phyloP scores from a whole-genome alignment of 2,329 filamentous ascomycete species.

The Orbilia quercus region DNA sequence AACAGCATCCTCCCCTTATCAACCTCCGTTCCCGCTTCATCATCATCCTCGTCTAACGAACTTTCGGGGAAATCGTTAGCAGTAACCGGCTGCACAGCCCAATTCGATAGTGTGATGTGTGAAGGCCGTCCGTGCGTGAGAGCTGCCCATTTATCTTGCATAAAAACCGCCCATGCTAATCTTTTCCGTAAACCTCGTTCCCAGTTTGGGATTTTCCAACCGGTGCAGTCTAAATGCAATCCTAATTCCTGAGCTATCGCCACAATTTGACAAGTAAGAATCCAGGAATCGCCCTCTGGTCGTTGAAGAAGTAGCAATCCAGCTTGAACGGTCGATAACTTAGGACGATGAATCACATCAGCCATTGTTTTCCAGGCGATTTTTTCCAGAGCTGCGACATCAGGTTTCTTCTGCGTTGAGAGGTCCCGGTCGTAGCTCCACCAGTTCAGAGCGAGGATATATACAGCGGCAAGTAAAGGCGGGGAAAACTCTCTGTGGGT shows the following conservation, averaged over 20 bases:
- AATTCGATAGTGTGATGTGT: constrained; percentile 76
- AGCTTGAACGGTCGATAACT: constrained; percentile 82
- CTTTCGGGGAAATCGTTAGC: constrained; percentile 78
- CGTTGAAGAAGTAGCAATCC: constrained; percentile 79
- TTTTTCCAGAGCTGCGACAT: constrained; percentile 78
- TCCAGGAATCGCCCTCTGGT: constrained; percentile 82
- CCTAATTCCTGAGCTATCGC: constrained; percentile 88
- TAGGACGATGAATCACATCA: constrained; percentile 82
- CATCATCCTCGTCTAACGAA: constrained; percentile 69
- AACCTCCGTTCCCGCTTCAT: constrained; percentile 64
- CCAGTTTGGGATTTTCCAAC: constrained; percentile 89
- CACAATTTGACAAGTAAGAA: constrained; percentile 85
- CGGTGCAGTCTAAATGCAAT: constrained; percentile 84
- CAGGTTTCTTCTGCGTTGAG: constrained; percentile 68
- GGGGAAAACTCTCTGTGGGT: constrained; percentile 71
- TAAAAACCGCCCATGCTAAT: constrained; percentile 89
- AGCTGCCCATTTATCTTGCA: constrained; percentile 94
- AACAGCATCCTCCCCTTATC: constrained; percentile 67
- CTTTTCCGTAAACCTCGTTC: constrained; percentile 85
- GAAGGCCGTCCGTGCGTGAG: constrained; percentile 86
- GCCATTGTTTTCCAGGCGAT: constrained; percentile 78
- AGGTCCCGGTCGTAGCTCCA: constrained; percentile 71
- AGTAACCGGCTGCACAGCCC: constrained; percentile 77
- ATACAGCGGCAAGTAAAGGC: constrained; percentile 71
- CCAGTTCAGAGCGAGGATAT: constrained; percentile 73